Evolutionary conservation across 805 yeast genomes (phyloP).

Genomic region (Candida dendrica): DNA sequence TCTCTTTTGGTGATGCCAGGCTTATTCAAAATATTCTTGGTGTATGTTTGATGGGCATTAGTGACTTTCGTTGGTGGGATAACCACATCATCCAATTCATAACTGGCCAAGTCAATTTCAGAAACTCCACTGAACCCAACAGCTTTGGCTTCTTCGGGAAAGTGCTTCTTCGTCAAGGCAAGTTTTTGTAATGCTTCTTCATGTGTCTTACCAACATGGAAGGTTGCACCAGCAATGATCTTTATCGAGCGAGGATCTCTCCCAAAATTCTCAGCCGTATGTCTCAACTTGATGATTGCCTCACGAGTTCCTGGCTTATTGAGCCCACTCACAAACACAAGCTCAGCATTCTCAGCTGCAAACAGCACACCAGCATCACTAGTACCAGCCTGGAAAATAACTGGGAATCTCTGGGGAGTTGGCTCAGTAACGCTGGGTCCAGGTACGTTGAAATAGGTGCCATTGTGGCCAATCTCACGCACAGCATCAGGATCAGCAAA

Average conservation of each 20-base stretch:
- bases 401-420: conserved; percentile 32
- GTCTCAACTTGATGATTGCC: conserved; percentile 24
- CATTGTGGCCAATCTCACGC: conserved; percentile 27
- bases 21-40: conserved; percentile 19
- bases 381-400: conserved; percentile 33
- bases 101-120: conserved; percentile 29
- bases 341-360: conserved; percentile 35
- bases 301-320: conserved; percentile 21
- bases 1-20: conserved; percentile 15
- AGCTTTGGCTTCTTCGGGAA: conserved; percentile 31
- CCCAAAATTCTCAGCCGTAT: conserved; percentile 26
- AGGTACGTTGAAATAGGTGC: conserved; percentile 28
- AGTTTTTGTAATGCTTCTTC: conserved; percentile 30
- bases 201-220: conserved; percentile 28
- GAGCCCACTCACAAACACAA: conserved; percentile 26
- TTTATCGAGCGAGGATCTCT: conserved; percentile 30
- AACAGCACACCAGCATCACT: conserved; percentile 28
- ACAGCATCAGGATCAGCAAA: conserved; percentile 27
- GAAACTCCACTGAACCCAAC: conserved; percentile 35
- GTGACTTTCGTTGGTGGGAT: not conserved
- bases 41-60: not conserved
- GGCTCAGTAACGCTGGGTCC: conserved; percentile 31
- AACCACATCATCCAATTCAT: conserved; percentile 21
- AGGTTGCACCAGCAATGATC: conserved; percentile 25
- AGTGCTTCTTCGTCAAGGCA: conserved; percentile 20